phyloP scores from a whole-genome alignment of 345 rosid genomes.

The Corchorus capsularis region DNA sequence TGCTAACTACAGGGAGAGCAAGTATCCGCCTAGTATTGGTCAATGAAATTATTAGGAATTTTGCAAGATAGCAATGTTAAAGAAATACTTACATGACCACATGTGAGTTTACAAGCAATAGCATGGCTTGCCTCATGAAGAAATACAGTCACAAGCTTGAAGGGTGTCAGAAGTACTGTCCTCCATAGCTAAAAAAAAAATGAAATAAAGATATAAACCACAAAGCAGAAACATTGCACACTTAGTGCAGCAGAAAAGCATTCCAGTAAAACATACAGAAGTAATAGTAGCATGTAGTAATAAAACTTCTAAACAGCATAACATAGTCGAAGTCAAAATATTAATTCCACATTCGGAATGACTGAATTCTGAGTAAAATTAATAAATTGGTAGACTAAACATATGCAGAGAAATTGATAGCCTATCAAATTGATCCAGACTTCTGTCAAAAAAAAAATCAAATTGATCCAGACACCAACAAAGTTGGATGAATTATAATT shows the following conservation, averaged over 20 bases:
- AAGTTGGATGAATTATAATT: not conserved
- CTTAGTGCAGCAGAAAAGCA: not conserved
- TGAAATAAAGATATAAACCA: constrained; percentile 16
- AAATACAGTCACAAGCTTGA: constrained; percentile 70
- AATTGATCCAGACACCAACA: not conserved
- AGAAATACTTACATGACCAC: constrained; percentile 54
- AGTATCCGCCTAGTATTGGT: not conserved
- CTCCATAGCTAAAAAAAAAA: constrained; percentile 54
- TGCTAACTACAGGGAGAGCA: not conserved
- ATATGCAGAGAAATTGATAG: not conserved
- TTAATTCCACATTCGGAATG: not conserved
- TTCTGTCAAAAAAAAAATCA: too few species aligned
- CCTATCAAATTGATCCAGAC: not conserved
- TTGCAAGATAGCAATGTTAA: not conserved
- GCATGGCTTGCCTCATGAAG: constrained; percentile 80
- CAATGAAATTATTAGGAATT: not conserved
- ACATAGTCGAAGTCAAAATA: not conserved
- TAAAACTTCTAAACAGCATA: not conserved
- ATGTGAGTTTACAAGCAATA: constrained; percentile 70
- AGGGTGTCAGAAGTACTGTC: constrained; percentile 58
- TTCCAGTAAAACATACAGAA: not conserved
- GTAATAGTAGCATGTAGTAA: not conserved
- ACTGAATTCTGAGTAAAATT: not conserved
- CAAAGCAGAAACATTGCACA: constrained; percentile 11
- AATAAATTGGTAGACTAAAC: not conserved